Base-by-base conservation (phyloP, 495 filamentous ascomycete species). In the Talaromyces proteolyticus region DNA sequence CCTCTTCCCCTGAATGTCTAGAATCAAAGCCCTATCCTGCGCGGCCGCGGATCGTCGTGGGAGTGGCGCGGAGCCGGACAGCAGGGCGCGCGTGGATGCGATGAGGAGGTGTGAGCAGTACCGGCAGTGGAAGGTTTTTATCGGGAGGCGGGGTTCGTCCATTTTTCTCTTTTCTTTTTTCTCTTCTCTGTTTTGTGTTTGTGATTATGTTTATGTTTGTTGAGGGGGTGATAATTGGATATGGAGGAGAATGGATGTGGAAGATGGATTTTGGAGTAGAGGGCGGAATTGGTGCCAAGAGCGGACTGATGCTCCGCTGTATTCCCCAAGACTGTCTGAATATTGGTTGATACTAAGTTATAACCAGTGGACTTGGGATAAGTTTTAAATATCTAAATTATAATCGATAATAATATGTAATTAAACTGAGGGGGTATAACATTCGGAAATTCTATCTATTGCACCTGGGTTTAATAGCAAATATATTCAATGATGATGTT, bases 101-200 rank as follows among this genome's bases (percentile, higher is more conserved):
- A 90, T 72, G 40, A 90, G 69, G 60, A 87, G 81, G 59, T 85
- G 77, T 38, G 72, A 80, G 76, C 86, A 90, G 72, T 83, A 76
- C 37, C 66, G 71, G 74, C 85, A 88, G 71, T 90, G 86, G 73
- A 87, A 85, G 44, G 84, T 87, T 59, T 73, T 69, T 56, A 81
- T 73, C 58, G 64, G 65, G 53, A 66, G 60, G 20, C 45, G 34
- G 24, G 17, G 8, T 38, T 14, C 29, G 47, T 42, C 16, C 17
- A 7, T 42, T 42, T 17, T 16, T 6, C 17, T 45, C 23, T 24
- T 20, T 14, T 44, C 16, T 19, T 4, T 51, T 44, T 37, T 45
- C 25, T 25, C 8, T 48, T 42, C 36, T 21, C 40, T 41, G 12
- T 53, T 26, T n/a, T 46, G 39, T 12, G 25, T 14, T 18, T 36